Evolutionary conservation across 148 eudicot species (phyloP).

Genomic region (Arbutus unedo): DNA sequence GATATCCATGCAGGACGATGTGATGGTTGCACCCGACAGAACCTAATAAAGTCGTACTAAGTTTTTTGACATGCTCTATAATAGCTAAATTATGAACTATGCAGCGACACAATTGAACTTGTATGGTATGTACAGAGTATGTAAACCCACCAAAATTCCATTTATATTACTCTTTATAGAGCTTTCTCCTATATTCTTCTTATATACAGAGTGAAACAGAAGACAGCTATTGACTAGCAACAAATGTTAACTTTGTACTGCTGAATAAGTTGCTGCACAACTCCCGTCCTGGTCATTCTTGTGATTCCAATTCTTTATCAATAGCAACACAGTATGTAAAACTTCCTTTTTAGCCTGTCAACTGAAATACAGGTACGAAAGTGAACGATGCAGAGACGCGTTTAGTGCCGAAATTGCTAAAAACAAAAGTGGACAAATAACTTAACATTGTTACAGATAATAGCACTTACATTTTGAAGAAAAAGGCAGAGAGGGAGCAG

Average conservation of each 20-base stretch:
- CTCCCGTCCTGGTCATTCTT: background rate
- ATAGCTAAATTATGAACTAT: background rate
- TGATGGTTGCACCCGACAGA: no score
- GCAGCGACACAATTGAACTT: background rate
- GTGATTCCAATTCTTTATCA: background rate
- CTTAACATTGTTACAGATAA: background rate
- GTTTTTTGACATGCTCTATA: no score
- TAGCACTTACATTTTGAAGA: constrained; percentile 9
- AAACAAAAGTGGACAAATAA: background rate
- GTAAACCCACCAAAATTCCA: background rate
- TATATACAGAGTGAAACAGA: background rate
- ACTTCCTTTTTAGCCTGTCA: background rate
- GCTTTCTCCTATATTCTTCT: background rate
- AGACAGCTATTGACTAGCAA: background rate
- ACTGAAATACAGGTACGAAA: constrained; percentile 2
- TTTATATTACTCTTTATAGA: background rate
- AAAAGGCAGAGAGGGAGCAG: background rate
- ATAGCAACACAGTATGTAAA: background rate
- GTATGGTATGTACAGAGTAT: background rate
- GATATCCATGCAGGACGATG: no score
- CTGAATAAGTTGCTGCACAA: background rate
- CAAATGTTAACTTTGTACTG: background rate
- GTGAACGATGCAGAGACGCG: background rate
- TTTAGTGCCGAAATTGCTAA: background rate
- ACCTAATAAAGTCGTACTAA: no score